Evolutionary conservation across 495 filamentous ascomycete species (phyloP), one percentile per base, ranked within the genome.

Genomic region (Daldinia bambusicola): DNA sequence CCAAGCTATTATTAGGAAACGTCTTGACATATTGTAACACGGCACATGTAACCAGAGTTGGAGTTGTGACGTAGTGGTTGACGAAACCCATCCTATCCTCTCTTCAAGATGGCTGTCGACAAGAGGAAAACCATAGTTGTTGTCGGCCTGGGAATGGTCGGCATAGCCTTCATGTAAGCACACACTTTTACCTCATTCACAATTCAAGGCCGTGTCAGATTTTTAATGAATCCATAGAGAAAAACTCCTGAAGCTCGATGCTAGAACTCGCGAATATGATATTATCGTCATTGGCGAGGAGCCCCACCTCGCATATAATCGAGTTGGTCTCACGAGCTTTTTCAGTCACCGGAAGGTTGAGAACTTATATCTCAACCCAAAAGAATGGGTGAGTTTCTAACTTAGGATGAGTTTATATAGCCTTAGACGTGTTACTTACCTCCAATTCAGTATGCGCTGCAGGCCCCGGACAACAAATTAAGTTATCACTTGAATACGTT

Each of bases 101-200:
- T 34, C 43, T 50, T 22, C 43, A 22, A 20, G 0, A 83, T 83
- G 81, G 74, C 80, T 1, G 60, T 65, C 41, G 74, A 68, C n/a
- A 53, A 68, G 56, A 80, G 90, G 58, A 92, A 93, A 71, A 90
- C 84, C 74, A 83, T 97, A 37, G 93, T 98, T 0, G 87, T 98
- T 36, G 93, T 97, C 30, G 95, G 95, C 8, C 80, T 98, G 80
- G 95, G 95, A 9, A 98, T 98, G 95, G 94, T 98, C 43, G 95
- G 93, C 22, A 92, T 98, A 61, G 89, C 92, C 51, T 94, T 97
- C 78, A 97, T 97, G 93, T 95, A 80, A 81, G 90, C 78, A 5
- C 1, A 26, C 26, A 16, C 26, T 10, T 31, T 37, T 13, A 31
- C 2, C 40, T 63, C 26, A 18, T 31, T 31, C 9, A 22, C 9